These are phyloP conservation scores for Zymoseptoria pseudotritici DNA, from an alignment of 2,329 filamentous ascomycete genomes.

Conservation along the genomic window DNA sequence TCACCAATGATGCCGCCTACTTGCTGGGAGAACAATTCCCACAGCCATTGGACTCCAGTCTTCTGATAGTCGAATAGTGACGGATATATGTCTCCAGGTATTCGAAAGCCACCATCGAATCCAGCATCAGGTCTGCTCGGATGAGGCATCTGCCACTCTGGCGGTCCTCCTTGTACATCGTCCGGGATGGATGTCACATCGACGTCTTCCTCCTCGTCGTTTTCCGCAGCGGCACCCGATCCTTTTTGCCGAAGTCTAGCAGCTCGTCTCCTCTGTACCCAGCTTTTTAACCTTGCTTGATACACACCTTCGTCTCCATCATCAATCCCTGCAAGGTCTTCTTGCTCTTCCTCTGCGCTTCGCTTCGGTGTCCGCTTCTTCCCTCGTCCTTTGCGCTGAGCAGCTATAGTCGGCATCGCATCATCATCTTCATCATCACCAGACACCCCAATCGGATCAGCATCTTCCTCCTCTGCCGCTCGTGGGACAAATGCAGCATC, in stretches of 20 bases:
- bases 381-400: constrained; percentile 8
- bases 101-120: constrained; percentile 66
- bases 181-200: constrained; percentile 25
- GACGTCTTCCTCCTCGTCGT: constrained; percentile 25
- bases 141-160: constrained; percentile 80
- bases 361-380: constrained; percentile 33
- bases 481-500: constrained; percentile 36
- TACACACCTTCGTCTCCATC: constrained; percentile 85
- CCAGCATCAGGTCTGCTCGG: constrained; percentile 70
- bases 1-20: constrained; percentile 94
- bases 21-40: constrained; percentile 80
- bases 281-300: constrained; percentile 64
- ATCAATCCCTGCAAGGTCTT: constrained; percentile 62
- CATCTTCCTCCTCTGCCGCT: constrained; percentile 29
- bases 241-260: constrained; percentile 44
- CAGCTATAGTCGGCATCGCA: constrained; percentile 27
- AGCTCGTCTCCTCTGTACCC: constrained; percentile 58
- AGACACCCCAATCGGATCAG: constrained; percentile 33
- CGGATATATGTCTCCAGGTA: constrained; percentile 89
- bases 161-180: constrained; percentile 30
- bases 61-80: constrained; percentile 96
- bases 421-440: constrained; percentile 33
- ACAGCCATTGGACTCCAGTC: constrained; percentile 92
- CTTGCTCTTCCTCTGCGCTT: constrained; percentile 26
- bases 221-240: neutral